Evolutionary conservation across 2,329 filamentous ascomycete species (phyloP).

Genomic region (Talaromyces pinophilus): DNA sequence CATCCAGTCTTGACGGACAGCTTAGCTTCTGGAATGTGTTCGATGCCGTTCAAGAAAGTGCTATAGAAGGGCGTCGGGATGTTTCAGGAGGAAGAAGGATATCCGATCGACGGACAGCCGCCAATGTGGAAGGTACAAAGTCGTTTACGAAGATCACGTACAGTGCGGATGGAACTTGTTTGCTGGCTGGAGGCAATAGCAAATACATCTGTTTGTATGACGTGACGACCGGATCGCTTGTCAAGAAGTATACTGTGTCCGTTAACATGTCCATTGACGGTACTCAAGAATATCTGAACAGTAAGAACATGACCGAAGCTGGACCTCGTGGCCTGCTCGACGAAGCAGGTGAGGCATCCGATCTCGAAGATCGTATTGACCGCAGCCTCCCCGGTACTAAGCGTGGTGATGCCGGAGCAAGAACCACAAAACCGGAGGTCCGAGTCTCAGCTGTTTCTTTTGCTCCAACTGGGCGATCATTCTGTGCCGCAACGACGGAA

Average conservation of each 20-base stretch:
- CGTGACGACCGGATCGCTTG: constrained; percentile 83
- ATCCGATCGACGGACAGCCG: constrained; percentile 84
- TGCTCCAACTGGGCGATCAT: constrained; percentile 82
- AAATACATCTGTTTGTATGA: constrained; percentile 99
- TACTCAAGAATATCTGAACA: constrained; percentile 96
- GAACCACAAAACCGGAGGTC: constrained; percentile 77
- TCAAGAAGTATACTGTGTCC: constrained; percentile 95
- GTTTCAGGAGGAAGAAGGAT: constrained; percentile 89
- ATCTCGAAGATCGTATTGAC: constrained; percentile 82
- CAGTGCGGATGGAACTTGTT: constrained; percentile 86
- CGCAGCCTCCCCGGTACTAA: constrained; percentile 79
- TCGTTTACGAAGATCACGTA: constrained; percentile 85
- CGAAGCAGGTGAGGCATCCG: constrained; percentile 82
- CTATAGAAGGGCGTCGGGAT: constrained; percentile 86
- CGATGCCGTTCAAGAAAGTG: constrained; percentile 81
- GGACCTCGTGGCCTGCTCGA: constrained; percentile 84
- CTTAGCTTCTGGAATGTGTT: constrained; percentile 92
- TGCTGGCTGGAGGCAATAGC: constrained; percentile 91
- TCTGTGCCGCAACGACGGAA: constrained; percentile 94
- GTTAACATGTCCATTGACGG: constrained; percentile 94
- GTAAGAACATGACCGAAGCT: constrained; percentile 84
- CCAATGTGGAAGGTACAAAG: constrained; percentile 87
- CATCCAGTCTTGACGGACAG: constrained; percentile 91
- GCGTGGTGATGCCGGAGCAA: constrained; percentile 78
- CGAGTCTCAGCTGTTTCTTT: constrained; percentile 83